Conservation (phyloP, 208 protist species). For the Leptomonas seymouri region DNA sequence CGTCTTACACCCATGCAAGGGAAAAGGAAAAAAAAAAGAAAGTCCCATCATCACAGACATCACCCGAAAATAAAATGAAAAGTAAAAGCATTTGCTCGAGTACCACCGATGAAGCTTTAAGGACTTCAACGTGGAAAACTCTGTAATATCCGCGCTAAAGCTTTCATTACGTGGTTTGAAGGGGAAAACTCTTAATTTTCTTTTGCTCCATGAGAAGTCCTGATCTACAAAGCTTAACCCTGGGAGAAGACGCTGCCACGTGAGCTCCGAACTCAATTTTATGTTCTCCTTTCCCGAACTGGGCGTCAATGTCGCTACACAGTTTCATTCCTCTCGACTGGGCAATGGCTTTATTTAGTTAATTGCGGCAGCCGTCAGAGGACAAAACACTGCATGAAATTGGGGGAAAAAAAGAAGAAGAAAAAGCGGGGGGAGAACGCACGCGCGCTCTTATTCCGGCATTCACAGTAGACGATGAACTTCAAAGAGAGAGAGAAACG, state of each 20-base stretch:
- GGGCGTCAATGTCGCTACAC: background rate
- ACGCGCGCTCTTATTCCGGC: background rate
- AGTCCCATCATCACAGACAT: too few relatives aligned
- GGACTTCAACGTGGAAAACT: too few relatives aligned
- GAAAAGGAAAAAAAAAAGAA: conserved; percentile 24
- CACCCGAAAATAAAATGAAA: too few relatives aligned
- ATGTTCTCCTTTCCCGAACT: background rate
- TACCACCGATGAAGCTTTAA: too few relatives aligned
- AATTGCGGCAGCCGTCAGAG: background rate
- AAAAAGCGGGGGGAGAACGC: too few relatives aligned
- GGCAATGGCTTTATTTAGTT: background rate
- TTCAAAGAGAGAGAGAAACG: background rate
- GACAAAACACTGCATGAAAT: background rate
- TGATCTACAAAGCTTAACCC: conserved; percentile 11
- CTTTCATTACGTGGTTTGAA: too few relatives aligned
- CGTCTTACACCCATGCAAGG: background rate
- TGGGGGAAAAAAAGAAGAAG: background rate
- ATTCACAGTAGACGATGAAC: background rate
- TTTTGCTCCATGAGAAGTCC: background rate
- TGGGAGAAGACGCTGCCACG: background rate
- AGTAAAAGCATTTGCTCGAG: too few relatives aligned
- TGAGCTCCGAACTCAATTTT: background rate
- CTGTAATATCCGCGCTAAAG: too few relatives aligned
- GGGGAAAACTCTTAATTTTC: background rate
- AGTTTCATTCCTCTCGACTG: background rate